phyloP scores from a whole-genome alignment of 805 yeast species.

The Millerozyma acaciae region DNA sequence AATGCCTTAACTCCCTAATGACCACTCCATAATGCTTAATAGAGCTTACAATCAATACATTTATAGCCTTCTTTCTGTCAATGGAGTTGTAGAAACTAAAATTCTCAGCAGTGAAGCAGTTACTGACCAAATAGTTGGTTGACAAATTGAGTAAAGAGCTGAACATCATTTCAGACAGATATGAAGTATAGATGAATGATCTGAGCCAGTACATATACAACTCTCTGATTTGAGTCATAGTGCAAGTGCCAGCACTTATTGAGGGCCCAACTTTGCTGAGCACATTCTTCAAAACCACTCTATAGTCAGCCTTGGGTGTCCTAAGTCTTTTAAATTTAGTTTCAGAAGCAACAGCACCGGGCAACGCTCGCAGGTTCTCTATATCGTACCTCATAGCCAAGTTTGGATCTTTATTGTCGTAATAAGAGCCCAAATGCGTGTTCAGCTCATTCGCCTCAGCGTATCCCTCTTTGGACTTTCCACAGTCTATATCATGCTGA shows the following conservation, averaged over 20 bases:
- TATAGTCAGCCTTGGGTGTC: slow-evolving; percentile 5
- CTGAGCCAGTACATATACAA: slow-evolving; percentile 32
- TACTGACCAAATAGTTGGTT: slow-evolving; percentile 35
- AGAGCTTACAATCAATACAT: slow-evolving; percentile 26
- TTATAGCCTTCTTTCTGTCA: slow-evolving; percentile 16
- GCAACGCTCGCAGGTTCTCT: slow-evolving; percentile 2
- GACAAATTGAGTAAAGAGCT: slow-evolving; percentile 36
- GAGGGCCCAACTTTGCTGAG: slow-evolving; percentile 12
- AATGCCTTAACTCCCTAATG: slow-evolving; percentile 28
- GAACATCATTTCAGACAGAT: slow-evolving; percentile 24
- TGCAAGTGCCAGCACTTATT: slow-evolving; percentile 22
- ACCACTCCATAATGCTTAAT: slow-evolving; percentile 35
- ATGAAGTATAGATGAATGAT: slow-evolving; percentile 25
- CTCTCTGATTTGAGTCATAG: slow-evolving; percentile 23
- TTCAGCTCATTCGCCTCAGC: background rate
- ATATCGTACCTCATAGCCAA: too few species aligned
- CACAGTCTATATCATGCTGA: slow-evolving; percentile 1
- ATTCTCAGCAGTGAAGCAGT: slow-evolving; percentile 7
- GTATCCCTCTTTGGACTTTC: background rate
- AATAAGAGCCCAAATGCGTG: background rate
- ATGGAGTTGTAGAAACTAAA: slow-evolving; percentile 10
- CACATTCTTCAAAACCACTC: slow-evolving; percentile 3
- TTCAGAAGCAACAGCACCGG: slow-evolving; percentile 6
- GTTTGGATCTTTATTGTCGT: background rate
- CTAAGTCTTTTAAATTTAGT: slow-evolving; percentile 3